Evolutionary conservation across 768 basidiomycete species (phyloP).

Genomic region (Termitomyces sp.): DNA sequence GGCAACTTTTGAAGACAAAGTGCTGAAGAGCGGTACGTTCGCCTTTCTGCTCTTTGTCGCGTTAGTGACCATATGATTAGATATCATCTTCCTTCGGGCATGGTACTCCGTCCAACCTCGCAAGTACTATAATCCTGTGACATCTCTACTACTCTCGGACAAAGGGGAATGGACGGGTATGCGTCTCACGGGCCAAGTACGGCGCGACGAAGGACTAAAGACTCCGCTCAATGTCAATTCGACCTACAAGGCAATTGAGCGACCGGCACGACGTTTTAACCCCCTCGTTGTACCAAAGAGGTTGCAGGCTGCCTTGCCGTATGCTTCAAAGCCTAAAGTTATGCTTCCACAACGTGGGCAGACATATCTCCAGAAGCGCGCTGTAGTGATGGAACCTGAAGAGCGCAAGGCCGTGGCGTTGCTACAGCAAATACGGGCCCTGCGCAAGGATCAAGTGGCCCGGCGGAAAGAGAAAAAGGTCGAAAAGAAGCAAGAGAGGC

Average conservation of each 20-base stretch:
- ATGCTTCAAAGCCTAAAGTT: constrained; percentile 87
- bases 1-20: constrained; percentile 97
- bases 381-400: constrained; percentile 93
- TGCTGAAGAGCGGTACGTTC: constrained; percentile 87
- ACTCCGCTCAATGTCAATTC: constrained; percentile 84
- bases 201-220: constrained; percentile 80
- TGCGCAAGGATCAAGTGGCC: constrained; percentile 84
- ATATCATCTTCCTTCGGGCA: constrained; percentile 91
- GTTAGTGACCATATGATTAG: constrained; percentile 36
- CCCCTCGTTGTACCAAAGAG: constrained; percentile 84
- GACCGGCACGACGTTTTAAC: constrained; percentile 85
- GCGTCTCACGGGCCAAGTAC: constrained; percentile 92
- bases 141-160: constrained; percentile 80
- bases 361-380: constrained; percentile 94
- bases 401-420: constrained; percentile 91
- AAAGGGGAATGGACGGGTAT: constrained; percentile 90
- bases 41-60: constrained; percentile 1
- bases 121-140: constrained; percentile 96
- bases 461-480: constrained; percentile 83
- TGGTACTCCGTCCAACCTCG: constrained; percentile 97
- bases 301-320: constrained; percentile 89
- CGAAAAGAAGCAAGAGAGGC: constrained; percentile 66
- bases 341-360: constrained; percentile 69
- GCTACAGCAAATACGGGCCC: constrained; percentile 89
- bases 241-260: constrained; percentile 80